phyloP scores from a whole-genome alignment of 2,329 filamentous ascomycete species.

The Trichoderma sp. region DNA sequence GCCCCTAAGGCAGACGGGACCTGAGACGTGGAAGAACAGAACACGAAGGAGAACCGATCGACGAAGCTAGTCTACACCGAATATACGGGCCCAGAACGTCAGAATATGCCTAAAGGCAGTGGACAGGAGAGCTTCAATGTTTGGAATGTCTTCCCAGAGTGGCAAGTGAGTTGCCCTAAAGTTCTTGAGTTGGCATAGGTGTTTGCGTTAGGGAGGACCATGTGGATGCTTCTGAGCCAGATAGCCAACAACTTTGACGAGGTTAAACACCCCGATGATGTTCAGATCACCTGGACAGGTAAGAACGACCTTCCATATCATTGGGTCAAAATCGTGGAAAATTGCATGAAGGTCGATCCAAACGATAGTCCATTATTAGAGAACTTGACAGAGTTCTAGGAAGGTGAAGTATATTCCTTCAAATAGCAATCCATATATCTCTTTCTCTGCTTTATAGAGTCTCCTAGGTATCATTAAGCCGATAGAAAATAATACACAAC shows the following conservation, averaged over 20 bases:
- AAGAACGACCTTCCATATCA: not conserved
- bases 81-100: not conserved
- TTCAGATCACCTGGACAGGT: not conserved
- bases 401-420: not conserved
- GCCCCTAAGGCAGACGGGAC: not conserved
- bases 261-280: not conserved
- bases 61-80: not conserved
- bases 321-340: not conserved
- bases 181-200: not conserved
- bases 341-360: not conserved
- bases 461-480: too few species aligned
- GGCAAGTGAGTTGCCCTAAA: not conserved
- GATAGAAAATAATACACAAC: too few species aligned
- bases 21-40: not conserved
- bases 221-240: not conserved
- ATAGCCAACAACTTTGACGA: not conserved
- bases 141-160: not conserved
- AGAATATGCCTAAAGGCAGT: not conserved
- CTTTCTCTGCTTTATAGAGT: not conserved
- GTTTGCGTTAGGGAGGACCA: not conserved
- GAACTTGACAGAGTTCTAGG: not conserved
- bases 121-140: not conserved
- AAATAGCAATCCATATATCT: not conserved
- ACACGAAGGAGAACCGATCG: not conserved
- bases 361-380: not conserved